phyloP scores from a whole-genome alignment of 2,329 filamentous ascomycete genomes.

The Beauveria sp. region DNA sequence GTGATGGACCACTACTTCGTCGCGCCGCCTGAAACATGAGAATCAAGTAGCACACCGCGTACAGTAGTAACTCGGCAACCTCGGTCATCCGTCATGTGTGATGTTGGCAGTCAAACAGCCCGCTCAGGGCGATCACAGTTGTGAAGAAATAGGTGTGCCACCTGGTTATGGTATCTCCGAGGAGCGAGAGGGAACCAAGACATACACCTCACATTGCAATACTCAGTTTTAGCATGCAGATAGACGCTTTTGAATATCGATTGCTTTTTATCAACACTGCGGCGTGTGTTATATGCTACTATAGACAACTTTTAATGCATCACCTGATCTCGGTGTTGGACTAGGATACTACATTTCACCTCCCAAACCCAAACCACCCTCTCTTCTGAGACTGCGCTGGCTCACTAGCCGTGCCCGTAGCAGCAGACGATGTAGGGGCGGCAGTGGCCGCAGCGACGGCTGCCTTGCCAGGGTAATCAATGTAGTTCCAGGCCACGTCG shows the following conservation, averaged over 20 bases:
- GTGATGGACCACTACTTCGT: background rate
- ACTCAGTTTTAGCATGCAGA: background rate
- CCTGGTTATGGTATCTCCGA: background rate
- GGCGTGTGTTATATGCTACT: background rate
- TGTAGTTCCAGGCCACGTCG: constrained; percentile 96
- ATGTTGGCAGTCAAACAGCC: background rate
- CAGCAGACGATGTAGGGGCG: constrained; percentile 3
- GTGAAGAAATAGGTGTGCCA: background rate
- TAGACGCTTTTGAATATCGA: background rate
- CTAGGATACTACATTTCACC: constrained; percentile 25
- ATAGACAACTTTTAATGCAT: background rate
- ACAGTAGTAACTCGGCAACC: too few species aligned
- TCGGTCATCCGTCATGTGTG: too few species aligned
- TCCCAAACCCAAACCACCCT: constrained; percentile 71
- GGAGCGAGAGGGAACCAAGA: background rate
- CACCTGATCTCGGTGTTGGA: background rate
- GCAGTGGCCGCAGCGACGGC: constrained; percentile 21
- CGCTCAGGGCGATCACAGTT: background rate
- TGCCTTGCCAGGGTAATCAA: constrained; percentile 70
- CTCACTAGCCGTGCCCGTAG: constrained; percentile 22
- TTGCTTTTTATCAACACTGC: background rate
- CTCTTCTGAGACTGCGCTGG: constrained; percentile 47
- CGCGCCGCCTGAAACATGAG: background rate
- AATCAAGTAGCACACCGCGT: background rate
- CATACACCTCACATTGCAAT: background rate